A percentile compares a stretch with the other conserved stretches of the same genome.
Evolutionary conservation across 73 alveolate species (phyloP).

Genomic region (Paramecium tetraurelia): DNA sequence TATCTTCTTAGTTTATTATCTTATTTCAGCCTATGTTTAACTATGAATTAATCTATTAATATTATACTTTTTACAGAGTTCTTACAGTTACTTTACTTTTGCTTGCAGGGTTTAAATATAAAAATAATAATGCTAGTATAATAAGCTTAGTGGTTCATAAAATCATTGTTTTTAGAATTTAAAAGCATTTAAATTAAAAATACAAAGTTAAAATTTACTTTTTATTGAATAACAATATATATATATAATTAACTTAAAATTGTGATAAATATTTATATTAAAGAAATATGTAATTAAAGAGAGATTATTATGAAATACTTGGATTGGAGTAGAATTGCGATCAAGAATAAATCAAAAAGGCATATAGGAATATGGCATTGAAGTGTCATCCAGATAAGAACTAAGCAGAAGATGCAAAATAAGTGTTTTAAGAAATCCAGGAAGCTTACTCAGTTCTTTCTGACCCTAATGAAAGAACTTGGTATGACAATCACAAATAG

Average conservation of each 20-base stretch:
- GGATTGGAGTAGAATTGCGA: constrained; percentile 83
- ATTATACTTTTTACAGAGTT: neutral
- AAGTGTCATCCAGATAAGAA: constrained; percentile 98
- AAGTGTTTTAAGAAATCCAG: constrained; percentile 77
- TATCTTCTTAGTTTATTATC: no score
- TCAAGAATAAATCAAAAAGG: constrained; percentile 78
- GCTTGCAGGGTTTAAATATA: neutral
- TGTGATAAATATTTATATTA: constrained; percentile 15
- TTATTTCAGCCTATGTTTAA: neutral
- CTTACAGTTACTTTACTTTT: neutral
- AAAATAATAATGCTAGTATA: neutral
- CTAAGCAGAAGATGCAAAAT: constrained; percentile 79
- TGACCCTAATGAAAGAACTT: constrained; percentile 94
- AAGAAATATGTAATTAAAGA: constrained; percentile 62
- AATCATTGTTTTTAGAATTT: neutral
- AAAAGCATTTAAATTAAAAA: no score
- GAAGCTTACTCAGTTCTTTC: constrained; percentile 93
- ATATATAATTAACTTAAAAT: neutral
- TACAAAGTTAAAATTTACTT: no score
- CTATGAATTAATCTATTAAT: neutral
- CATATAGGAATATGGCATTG: constrained; percentile 88
- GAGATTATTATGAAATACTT: constrained; percentile 88
- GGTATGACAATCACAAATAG: constrained; percentile 93
- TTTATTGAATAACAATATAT: neutral
- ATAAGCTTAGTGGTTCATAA: neutral